A percentile compares a stretch with the other conserved stretches of the same genome.
These are phyloP conservation scores for Oleoguttula mirabilis DNA, from an alignment of 495 filamentous ascomycete species.

Conservation along the genomic window DNA sequence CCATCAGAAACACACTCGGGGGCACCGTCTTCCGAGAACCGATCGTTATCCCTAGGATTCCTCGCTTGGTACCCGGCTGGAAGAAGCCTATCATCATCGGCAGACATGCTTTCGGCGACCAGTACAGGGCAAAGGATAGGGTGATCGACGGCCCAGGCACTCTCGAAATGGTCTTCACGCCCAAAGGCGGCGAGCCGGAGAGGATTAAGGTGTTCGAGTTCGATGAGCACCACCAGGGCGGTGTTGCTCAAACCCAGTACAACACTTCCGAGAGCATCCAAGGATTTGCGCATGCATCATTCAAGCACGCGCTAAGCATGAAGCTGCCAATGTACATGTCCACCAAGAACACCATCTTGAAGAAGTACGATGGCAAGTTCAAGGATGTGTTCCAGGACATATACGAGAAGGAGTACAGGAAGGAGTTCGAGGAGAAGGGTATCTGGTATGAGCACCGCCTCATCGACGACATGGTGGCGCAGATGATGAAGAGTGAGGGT, in stretches of 20 bases:
- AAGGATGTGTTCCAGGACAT: slow-evolving; percentile 99
- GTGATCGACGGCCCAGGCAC: slow-evolving; percentile 72
- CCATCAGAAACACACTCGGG: slow-evolving; percentile 88
- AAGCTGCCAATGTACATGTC: slow-evolving; percentile 88
- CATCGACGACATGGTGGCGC: slow-evolving; percentile 99
- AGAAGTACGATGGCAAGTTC: slow-evolving; percentile 96
- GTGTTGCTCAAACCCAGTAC: slow-evolving; percentile 88
- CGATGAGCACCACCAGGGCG: slow-evolving; percentile 52
- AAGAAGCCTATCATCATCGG: slow-evolving; percentile 98
- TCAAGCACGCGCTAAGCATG: slow-evolving; percentile 87
- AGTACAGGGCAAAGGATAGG: slow-evolving; percentile 89
- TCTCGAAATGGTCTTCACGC: slow-evolving; percentile 88
- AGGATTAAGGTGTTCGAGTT: slow-evolving; percentile 84
- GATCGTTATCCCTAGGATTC: slow-evolving; percentile 86
- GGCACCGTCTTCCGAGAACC: slow-evolving; percentile 98
- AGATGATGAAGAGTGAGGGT: slow-evolving; percentile 97
- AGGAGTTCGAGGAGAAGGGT: slow-evolving; percentile 72
- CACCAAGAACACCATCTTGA: slow-evolving; percentile 99
- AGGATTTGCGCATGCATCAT: slow-evolving; percentile 89
- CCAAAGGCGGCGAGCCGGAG: slow-evolving; percentile 67
- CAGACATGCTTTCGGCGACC: slow-evolving; percentile 95
- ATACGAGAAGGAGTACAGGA: slow-evolving; percentile 76
- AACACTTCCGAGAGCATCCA: slow-evolving; percentile 92
- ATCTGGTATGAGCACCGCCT: slow-evolving; percentile 99
- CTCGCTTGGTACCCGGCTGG: slow-evolving; percentile 89